These are phyloP conservation scores for Silybum marianum DNA, from an alignment of 129 eudicot species.

Conservation along the genomic window DNA sequence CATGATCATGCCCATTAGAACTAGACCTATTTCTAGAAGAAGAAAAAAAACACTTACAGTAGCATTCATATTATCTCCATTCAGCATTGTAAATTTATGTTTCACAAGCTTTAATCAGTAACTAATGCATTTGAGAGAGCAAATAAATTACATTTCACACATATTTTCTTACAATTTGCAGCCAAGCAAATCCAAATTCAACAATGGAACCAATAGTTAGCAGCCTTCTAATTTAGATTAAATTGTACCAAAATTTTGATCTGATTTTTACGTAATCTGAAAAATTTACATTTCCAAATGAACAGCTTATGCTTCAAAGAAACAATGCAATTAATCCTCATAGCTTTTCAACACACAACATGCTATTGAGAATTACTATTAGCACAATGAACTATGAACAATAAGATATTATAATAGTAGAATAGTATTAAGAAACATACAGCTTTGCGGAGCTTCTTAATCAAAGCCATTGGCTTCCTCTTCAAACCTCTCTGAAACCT, in stretches of 20 bases:
- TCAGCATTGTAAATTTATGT: not conserved
- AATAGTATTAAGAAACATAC: constrained; percentile 36
- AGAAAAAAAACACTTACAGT: not conserved
- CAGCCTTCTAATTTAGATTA: not conserved
- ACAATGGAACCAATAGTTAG: not conserved
- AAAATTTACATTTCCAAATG: not conserved
- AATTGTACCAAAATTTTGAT: not conserved
- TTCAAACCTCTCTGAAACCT: constrained; percentile 91
- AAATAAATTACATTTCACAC: not conserved
- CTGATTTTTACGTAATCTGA: not conserved
- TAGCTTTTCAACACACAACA: not conserved
- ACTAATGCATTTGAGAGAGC: not conserved
- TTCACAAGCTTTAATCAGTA: not conserved
- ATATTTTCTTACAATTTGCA: not conserved
- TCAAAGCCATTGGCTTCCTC: constrained; percentile 97
- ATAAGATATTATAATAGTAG: not conserved
- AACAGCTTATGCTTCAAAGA: not conserved
- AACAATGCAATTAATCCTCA: not conserved
- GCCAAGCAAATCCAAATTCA: not conserved
- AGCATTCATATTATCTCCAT: not conserved
- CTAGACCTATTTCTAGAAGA: not conserved
- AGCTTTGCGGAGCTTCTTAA: constrained; percentile 91
- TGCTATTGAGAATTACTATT: not conserved
- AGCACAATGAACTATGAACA: not conserved
- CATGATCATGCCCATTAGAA: not conserved